phyloP scores from a whole-genome alignment of 1,284 basidiomycete genomes.

The Boletus sp. region DNA sequence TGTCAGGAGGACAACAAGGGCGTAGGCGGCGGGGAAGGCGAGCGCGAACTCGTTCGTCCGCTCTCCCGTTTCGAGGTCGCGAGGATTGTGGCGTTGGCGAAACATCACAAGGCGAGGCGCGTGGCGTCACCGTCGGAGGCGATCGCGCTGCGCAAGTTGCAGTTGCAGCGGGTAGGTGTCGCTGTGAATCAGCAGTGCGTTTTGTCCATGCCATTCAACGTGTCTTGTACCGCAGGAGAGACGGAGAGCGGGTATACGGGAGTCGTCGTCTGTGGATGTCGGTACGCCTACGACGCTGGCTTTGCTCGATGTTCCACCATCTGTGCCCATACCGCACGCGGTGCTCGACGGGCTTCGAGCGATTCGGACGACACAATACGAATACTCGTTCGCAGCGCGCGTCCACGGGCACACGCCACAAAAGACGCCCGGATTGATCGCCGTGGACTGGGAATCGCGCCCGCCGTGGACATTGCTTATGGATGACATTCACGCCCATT shows the following conservation, averaged over 20 bases:
- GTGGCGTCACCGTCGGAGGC: slow-evolving; percentile 31
- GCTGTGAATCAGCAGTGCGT: background rate
- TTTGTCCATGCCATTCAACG: background rate
- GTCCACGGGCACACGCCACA: slow-evolving; percentile 40
- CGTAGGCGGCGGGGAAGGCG: background rate
- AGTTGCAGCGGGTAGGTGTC: slow-evolving; percentile 40
- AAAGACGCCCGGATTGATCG: slow-evolving; percentile 36
- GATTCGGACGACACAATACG: slow-evolving; percentile 60
- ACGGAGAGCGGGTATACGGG: slow-evolving; percentile 27
- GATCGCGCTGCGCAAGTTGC: slow-evolving; percentile 46
- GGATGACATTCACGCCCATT: slow-evolving; percentile 63
- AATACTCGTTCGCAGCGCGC: slow-evolving; percentile 59
- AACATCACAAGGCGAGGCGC: slow-evolving; percentile 3
- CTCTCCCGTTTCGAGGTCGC: slow-evolving; percentile 27
- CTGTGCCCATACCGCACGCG: slow-evolving; percentile 35
- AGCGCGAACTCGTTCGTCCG: slow-evolving; percentile 25
- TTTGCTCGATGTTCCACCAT: slow-evolving; percentile 21
- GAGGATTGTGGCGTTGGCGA: slow-evolving; percentile 18
- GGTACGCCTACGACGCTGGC: slow-evolving; percentile 9
- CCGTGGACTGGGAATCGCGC: slow-evolving; percentile 66
- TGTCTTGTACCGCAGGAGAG: slow-evolving; percentile 35
- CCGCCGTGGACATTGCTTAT: slow-evolving; percentile 72
- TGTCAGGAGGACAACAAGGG: slow-evolving; percentile 16
- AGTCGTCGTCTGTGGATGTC: background rate
- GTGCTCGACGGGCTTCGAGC: slow-evolving; percentile 51